Evolutionary conservation across 2,329 filamentous ascomycete genomes (phyloP).

Genomic region (Colletotrichum sansevieriae): DNA sequence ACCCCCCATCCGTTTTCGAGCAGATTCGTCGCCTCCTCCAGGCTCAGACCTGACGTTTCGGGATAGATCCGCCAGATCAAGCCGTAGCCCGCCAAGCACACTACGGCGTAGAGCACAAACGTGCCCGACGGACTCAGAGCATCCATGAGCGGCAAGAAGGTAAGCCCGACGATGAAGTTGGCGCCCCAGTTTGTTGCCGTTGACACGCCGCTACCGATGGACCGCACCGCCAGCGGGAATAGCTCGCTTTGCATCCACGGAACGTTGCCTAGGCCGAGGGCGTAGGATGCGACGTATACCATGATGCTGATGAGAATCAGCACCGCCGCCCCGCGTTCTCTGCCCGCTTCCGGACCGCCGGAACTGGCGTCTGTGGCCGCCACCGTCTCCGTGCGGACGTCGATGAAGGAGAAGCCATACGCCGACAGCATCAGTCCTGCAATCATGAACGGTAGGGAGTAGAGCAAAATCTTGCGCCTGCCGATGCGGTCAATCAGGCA

Average conservation of each 20-base stretch:
- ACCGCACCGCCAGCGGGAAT: constrained; percentile 82
- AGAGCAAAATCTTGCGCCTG: constrained; percentile 82
- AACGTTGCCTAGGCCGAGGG: constrained; percentile 89
- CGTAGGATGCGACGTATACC: constrained; percentile 87
- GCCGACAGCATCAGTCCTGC: constrained; percentile 78
- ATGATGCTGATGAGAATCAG: constrained; percentile 82
- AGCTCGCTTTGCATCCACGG: constrained; percentile 97
- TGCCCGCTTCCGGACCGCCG: constrained; percentile 38
- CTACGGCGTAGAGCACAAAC: constrained; percentile 81
- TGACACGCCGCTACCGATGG: constrained; percentile 77
- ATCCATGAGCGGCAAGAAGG: constrained; percentile 91
- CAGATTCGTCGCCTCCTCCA: constrained; percentile 83
- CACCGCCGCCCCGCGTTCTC: constrained; percentile 55
- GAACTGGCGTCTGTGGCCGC: constrained; percentile 42
- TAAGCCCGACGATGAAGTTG: constrained; percentile 88
- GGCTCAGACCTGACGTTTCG: constrained; percentile 83
- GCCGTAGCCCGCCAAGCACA: constrained; percentile 78
- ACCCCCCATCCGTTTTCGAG: constrained; percentile 82
- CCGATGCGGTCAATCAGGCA: constrained; percentile 84
- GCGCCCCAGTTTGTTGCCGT: constrained; percentile 89
- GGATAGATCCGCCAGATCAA: constrained; percentile 83
- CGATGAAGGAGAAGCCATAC: constrained; percentile 77
- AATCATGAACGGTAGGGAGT: constrained; percentile 87
- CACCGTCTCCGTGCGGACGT: constrained; percentile 52
- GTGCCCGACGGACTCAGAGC: constrained; percentile 79